Conservation (phyloP, 2,329 filamentous ascomycete genomes). For the Penicillium sp. region DNA sequence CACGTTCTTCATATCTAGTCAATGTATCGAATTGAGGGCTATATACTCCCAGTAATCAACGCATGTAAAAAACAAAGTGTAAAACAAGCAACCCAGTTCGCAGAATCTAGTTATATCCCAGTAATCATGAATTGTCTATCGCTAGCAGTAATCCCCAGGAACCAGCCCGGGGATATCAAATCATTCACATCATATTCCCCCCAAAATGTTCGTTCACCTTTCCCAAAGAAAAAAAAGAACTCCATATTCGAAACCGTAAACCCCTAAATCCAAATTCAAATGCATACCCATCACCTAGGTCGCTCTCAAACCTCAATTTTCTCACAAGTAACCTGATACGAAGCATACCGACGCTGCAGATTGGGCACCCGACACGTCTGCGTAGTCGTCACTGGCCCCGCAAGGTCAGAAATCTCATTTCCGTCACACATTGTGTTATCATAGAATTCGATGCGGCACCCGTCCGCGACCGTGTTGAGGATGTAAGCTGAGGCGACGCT, state of each 20-base stretch:
- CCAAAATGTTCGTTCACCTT: not conserved
- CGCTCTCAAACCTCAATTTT: conserved; percentile 13
- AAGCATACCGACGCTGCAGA: conserved; percentile 26
- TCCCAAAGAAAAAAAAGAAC: not conserved
- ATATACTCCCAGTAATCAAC: not conserved
- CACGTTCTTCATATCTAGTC: not conserved
- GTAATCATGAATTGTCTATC: conserved; percentile 3
- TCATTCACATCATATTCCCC: conserved; percentile 2
- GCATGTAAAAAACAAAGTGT: not conserved
- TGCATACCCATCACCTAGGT: not conserved
- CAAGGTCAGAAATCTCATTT: conserved; percentile 25
- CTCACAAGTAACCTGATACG: conserved; percentile 33
- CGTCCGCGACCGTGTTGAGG: conserved; percentile 24
- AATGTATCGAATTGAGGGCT: not conserved
- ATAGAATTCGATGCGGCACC: conserved; percentile 33
- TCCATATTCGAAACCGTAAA: not conserved
- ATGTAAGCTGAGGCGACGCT: conserved; percentile 31
- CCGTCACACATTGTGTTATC: conserved; percentile 37
- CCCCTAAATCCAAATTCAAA: not conserved
- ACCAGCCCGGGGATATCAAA: conserved; percentile 1
- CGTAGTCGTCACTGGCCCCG: conserved; percentile 18
- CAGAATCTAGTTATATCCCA: not conserved
- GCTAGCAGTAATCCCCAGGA: not conserved
- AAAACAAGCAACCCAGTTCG: not conserved
- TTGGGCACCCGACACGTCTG: conserved; percentile 23